Base-by-base conservation (phyloP, 2,329 filamentous ascomycete genomes). In the Didymosphaeria variabile region DNA sequence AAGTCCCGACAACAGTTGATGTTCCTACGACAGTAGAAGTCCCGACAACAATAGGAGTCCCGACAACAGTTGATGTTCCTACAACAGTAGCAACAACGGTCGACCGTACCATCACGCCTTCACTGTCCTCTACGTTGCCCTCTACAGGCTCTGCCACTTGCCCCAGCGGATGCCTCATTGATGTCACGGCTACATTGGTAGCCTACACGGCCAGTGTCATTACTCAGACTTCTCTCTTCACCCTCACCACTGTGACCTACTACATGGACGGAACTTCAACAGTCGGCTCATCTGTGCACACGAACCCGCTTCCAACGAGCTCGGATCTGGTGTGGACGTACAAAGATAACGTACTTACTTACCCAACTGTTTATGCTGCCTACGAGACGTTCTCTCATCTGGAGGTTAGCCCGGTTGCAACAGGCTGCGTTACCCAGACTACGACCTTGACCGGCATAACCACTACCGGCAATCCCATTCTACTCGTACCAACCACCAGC, bases 361-460 rank as follows among this genome's bases (percentile, higher is more conserved):
- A 65, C 15, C 75, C 75, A 1, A 78, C 75, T 0, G 61, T 61
- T 0, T 78, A 78, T 52, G 66, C 69, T 7, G 72, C 67, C 1
- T 78, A 78, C 36, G 62, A 58, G 12, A 69, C 69, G 0, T 77
- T 77, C 54, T 75, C 66, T 23, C 68, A 72, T 26, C 51, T 75
- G 5, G 62, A 63, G 6, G 69, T 76, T 7, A 62, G 63, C 9
- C 58, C 73, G 0, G 23, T 75, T 7, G 63, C 55, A 0, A 63
- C 68, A 23, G 62, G 42, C 21, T 78, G 76, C 49, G 36, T 62
- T 2, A 71, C 47, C n/a, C 40, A 56, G 1, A 71, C 58, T 0
- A 32, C 63, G 0, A 66, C 55, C 1, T 54, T 78, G 31, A 46
- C 53, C 0, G 54, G 77, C 5, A 70, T 75, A 2, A 55, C 66